A percentile compares a stretch with the other conserved stretches of the same genome.
Conservation (phyloP, 345 rosid species). For the Capsella bursapastoris region DNA sequence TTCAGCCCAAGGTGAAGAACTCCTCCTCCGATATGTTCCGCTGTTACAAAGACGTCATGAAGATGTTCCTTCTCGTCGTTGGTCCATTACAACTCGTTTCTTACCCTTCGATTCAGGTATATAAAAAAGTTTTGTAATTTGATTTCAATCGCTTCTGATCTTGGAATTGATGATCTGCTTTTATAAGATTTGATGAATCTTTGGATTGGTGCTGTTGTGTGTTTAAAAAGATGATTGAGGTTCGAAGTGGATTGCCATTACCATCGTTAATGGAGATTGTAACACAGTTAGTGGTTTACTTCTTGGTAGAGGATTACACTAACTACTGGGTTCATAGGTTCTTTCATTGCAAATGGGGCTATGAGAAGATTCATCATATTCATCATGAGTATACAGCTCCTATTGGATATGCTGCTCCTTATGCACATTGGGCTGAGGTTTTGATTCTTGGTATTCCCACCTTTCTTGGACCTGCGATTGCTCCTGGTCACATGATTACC, state of each 20-base stretch:
- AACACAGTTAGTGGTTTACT: slow-evolving; percentile 70
- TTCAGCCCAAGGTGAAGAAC: slow-evolving; percentile 76
- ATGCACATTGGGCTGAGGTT: slow-evolving; percentile 86
- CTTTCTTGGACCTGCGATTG: slow-evolving; percentile 81
- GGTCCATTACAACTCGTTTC: slow-evolving; percentile 77
- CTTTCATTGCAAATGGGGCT: slow-evolving; percentile 79
- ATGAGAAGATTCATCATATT: slow-evolving; percentile 69
- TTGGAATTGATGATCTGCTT: background rate
- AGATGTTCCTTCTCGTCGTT: slow-evolving; percentile 61
- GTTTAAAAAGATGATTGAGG: slow-evolving; percentile 56
- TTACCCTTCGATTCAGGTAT: slow-evolving; percentile 67
- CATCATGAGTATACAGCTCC: slow-evolving; percentile 90
- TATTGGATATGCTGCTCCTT: slow-evolving; percentile 70
- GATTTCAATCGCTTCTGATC: background rate
- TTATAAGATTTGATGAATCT: background rate
- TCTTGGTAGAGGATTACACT: slow-evolving; percentile 72
- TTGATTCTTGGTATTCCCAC: slow-evolving; percentile 81
- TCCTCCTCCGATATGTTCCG: slow-evolving; percentile 56
- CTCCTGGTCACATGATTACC: slow-evolving; percentile 81
- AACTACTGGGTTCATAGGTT: slow-evolving; percentile 86
- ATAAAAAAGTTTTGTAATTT: too few relatives aligned
- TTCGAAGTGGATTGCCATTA: slow-evolving; percentile 69
- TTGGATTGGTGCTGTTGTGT: background rate
- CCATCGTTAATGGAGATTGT: slow-evolving; percentile 74
- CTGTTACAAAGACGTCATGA: slow-evolving; percentile 73